A percentile compares a stretch with the other conserved stretches of the same genome.
These are phyloP conservation scores for Daldinia vernicosa DNA, from an alignment of 495 filamentous ascomycete species.

Conservation along the genomic window DNA sequence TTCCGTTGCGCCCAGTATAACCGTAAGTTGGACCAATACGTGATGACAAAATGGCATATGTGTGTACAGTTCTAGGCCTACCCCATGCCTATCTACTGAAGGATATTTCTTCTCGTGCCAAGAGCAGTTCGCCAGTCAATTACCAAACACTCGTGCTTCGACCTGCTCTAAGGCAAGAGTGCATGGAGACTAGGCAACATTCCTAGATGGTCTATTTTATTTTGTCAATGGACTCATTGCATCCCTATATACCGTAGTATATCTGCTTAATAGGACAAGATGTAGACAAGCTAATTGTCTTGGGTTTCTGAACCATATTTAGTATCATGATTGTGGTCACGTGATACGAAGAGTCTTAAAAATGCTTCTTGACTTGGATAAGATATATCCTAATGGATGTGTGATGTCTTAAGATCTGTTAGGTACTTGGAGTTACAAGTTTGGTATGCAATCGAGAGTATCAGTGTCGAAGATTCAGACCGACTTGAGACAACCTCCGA, in stretches of 20 bases:
- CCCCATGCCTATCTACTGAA: constrained; percentile 89
- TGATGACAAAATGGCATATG: constrained; percentile 78
- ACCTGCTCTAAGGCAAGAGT: constrained; percentile 70
- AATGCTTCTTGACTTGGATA: background rate
- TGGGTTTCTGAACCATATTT: background rate
- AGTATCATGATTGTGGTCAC: background rate
- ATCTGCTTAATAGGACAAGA: background rate
- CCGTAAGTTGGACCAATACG: constrained; percentile 9
- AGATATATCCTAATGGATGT: background rate
- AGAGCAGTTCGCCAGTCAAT: constrained; percentile 80
- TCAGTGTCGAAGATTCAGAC: too few species aligned
- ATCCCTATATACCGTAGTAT: background rate
- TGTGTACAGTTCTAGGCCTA: constrained; percentile 96
- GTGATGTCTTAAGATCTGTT: too few species aligned
- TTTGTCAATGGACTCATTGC: constrained; percentile 4
- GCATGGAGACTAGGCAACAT: constrained; percentile 92
- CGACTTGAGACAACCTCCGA: background rate
- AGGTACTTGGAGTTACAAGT: background rate
- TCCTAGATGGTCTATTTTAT: constrained; percentile 4
- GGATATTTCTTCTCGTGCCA: constrained; percentile 92
- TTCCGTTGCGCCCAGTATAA: background rate
- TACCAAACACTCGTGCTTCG: constrained; percentile 87
- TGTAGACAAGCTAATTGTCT: background rate
- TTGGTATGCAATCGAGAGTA: background rate
- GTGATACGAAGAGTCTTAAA: background rate